Evolutionary conservation across 768 basidiomycete genomes (phyloP).

Genomic region (Phlebiopsis gigantea): DNA sequence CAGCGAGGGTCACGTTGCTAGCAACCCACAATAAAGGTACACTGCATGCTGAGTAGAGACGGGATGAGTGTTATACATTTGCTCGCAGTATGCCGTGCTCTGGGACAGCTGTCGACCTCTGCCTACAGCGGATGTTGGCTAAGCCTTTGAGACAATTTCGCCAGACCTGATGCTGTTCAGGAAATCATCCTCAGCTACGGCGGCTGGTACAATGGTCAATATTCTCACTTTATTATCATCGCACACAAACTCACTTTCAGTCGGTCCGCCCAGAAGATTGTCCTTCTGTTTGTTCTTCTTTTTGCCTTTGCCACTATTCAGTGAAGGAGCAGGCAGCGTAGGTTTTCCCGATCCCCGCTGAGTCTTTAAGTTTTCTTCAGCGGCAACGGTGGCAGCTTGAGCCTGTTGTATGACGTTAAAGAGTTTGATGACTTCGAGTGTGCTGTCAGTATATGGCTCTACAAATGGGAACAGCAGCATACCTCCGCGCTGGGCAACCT

Average conservation of each 20-base stretch:
- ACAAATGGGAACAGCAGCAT: conserved; percentile 18
- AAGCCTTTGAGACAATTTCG: conserved; percentile 69
- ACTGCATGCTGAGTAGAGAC: too few species aligned
- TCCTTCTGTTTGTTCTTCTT: conserved; percentile 54
- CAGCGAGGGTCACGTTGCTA: too few species aligned
- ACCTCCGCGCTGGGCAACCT: conserved; percentile 86
- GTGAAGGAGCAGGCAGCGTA: conserved; percentile 58
- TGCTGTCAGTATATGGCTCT: background rate
- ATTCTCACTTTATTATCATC: background rate
- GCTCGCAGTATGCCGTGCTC: too few species aligned
- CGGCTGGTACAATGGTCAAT: conserved; percentile 31
- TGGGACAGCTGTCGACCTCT: too few species aligned
- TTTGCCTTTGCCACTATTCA: conserved; percentile 42
- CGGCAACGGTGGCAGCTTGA: conserved; percentile 49
- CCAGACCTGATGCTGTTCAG: conserved; percentile 81
- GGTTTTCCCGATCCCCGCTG: conserved; percentile 70
- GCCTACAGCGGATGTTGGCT: too few species aligned
- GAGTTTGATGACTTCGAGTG: conserved; percentile 64
- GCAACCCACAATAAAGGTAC: too few species aligned
- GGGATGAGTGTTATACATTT: too few species aligned
- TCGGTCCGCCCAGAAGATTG: conserved; percentile 47
- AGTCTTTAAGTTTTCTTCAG: conserved; percentile 54
- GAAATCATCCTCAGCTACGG: conserved; percentile 68
- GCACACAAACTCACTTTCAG: conserved; percentile 42
- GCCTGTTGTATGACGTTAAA: conserved; percentile 86